These are phyloP conservation scores for Cymbopogon flexuosus DNA, from an alignment of 202 grass and related monocot species.

Conservation along the genomic window DNA sequence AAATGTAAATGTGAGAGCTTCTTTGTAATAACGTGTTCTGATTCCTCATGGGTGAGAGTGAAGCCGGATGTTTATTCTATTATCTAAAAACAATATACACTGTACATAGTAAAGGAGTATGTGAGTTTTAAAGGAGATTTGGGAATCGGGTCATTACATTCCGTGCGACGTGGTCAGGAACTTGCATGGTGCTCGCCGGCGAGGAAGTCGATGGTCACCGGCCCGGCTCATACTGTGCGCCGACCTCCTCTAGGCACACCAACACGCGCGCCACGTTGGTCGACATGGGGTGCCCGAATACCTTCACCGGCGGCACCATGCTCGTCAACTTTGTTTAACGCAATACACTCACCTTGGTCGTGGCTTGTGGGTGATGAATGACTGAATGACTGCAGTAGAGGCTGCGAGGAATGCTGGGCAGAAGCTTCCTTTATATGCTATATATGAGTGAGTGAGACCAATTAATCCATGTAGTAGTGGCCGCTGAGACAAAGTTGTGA, in stretches of 20 bases:
- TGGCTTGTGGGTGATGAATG: neutral
- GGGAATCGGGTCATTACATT: constrained; percentile 34
- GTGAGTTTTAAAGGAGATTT: neutral
- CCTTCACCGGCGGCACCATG: constrained; percentile 46
- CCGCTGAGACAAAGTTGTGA: neutral
- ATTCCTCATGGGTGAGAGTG: no score
- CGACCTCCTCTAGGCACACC: constrained; percentile 48
- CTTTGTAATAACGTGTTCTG: no score
- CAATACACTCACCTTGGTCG: no score
- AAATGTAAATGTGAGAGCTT: no score
- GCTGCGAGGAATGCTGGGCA: neutral
- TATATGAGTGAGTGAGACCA: neutral
- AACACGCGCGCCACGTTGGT: constrained; percentile 35
- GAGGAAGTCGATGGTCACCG: constrained; percentile 11
- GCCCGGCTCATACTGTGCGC: constrained; percentile 46
- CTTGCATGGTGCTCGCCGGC: constrained; percentile 39
- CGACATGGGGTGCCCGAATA: constrained; percentile 29
- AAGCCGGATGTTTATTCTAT: no score
- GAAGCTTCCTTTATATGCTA: neutral
- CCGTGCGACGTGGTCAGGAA: constrained; percentile 21
- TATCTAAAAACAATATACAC: no score
- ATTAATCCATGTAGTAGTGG: neutral
- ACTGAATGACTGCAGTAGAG: neutral
- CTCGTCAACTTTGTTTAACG: neutral
- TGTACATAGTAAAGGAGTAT: neutral